These are phyloP conservation scores for Xylaria acuta DNA, from an alignment of 495 filamentous ascomycete genomes.

Conservation along the genomic window DNA sequence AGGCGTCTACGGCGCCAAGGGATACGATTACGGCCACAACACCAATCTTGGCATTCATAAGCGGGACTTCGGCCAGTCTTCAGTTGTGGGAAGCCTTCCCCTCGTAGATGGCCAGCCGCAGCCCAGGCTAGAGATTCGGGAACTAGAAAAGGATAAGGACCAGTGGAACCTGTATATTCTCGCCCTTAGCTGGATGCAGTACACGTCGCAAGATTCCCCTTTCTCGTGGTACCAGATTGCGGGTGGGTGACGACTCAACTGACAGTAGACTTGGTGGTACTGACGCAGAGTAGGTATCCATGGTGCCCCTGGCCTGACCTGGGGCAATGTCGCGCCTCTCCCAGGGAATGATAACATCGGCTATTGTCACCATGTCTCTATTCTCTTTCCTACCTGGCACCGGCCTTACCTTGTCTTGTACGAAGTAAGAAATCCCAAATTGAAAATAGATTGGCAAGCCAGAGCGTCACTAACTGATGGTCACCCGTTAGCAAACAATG, in stretches of 20 bases:
- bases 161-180: conserved; percentile 66
- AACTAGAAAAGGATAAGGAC: conserved; percentile 62
- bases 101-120: conserved; percentile 37
- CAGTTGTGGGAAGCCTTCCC: conserved; percentile 35
- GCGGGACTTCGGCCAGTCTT: conserved; percentile 35
- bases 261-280: conserved; percentile 22
- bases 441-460: background rate
- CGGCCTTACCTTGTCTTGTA: conserved; percentile 71
- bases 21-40: conserved; percentile 53
- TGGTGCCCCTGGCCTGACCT: conserved; percentile 64
- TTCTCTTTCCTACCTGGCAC: conserved; percentile 75
- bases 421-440: conserved; percentile 56
- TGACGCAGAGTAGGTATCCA: conserved; percentile 61
- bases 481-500: conserved; percentile 59
- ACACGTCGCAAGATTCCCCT: conserved; percentile 56
- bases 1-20: background rate
- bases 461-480: background rate
- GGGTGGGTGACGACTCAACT: conserved; percentile 44
- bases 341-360: conserved; percentile 56
- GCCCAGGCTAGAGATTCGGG: conserved; percentile 57
- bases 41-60: conserved; percentile 34
- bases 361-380: conserved; percentile 70
- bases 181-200: conserved; percentile 61
- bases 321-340: conserved; percentile 60
- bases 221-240: conserved; percentile 68